These are phyloP conservation scores for Eremothecium sinecaudum DNA, from an alignment of 1,139 yeast species.

Conservation along the genomic window DNA sequence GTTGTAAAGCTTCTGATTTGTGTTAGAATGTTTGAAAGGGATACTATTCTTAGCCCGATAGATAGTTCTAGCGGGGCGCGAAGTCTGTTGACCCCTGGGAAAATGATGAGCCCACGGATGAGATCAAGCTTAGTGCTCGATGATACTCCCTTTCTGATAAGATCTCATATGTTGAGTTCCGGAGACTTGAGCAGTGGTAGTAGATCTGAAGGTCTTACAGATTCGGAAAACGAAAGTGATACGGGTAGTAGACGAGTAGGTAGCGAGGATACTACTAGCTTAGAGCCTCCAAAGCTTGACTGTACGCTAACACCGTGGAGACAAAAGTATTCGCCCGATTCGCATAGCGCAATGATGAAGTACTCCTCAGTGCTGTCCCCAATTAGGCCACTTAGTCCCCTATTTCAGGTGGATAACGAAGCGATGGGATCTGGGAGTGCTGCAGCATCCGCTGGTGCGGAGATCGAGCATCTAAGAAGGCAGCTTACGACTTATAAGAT, in stretches of 20 bases:
- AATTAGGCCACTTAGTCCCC: conserved; percentile 2
- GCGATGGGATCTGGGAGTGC: conserved; percentile 1
- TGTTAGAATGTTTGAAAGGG: neutral
- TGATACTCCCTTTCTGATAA: too few relatives aligned
- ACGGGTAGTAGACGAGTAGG: neutral
- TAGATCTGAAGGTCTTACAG: conserved; percentile 1
- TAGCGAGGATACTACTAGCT: conserved; percentile 13
- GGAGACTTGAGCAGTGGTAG: neutral
- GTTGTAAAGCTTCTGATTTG: too few relatives aligned
- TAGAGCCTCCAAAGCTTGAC: conserved; percentile 8
- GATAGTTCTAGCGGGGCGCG: neutral
- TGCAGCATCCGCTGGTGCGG: conserved; percentile 19
- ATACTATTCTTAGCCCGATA: neutral
- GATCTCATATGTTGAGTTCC: too few relatives aligned
- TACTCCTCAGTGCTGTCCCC: conserved; percentile 1
- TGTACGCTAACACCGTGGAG: conserved; percentile 4
- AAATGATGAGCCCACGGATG: too few relatives aligned
- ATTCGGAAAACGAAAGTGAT: neutral
- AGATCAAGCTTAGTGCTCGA: too few relatives aligned
- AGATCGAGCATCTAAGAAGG: conserved; percentile 28
- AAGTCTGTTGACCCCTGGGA: too few relatives aligned
- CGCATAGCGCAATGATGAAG: neutral
- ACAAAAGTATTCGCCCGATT: conserved; percentile 3
- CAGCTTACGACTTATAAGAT: conserved; percentile 32
- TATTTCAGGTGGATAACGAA: neutral